phyloP scores from a whole-genome alignment of 2,329 filamentous ascomycete genomes.

The Didymella keratinophila region DNA sequence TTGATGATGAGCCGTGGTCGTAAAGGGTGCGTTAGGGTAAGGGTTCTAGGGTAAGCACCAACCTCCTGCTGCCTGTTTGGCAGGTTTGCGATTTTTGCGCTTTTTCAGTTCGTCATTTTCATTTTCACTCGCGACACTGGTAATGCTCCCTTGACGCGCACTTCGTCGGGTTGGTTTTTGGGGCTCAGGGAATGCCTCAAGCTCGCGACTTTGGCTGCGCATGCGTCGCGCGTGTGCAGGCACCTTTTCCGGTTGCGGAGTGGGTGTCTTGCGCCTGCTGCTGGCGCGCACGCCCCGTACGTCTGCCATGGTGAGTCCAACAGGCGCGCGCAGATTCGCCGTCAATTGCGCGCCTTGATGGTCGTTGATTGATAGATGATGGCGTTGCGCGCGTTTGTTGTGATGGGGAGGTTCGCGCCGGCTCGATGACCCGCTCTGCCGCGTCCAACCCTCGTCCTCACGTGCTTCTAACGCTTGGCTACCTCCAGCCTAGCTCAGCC shows the following conservation, averaged over 20 bases:
- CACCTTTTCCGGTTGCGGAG: conserved; percentile 36
- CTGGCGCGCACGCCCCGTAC: conserved; percentile 42
- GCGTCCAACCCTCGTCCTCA: conserved; percentile 23
- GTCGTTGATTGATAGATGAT: conserved; percentile 1
- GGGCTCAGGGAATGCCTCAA: conserved; percentile 31
- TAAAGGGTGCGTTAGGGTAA: neutral
- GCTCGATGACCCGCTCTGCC: conserved; percentile 10
- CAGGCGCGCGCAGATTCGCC: conserved; percentile 4
- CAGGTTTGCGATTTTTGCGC: conserved; percentile 33
- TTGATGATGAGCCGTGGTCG: neutral
- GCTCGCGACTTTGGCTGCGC: conserved; percentile 53
- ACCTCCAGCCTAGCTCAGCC: conserved; percentile 15
- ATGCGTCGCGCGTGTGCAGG: conserved; percentile 42
- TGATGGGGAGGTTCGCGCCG: conserved; percentile 18
- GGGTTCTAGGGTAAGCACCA: conserved; percentile 26
- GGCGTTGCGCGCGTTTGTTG: conserved; percentile 26
- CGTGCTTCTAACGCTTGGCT: conserved; percentile 23
- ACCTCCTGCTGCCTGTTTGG: conserved; percentile 40
- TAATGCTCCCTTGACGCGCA: conserved; percentile 40
- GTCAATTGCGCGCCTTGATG: neutral
- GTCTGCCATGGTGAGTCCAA: conserved; percentile 40
- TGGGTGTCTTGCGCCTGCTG: conserved; percentile 47
- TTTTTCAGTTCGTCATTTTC: conserved; percentile 28
- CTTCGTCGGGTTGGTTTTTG: conserved; percentile 35
- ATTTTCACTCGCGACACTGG: conserved; percentile 40